phyloP scores from a whole-genome alignment of 306 rosid genomes.

The Abrus pulchellus region DNA sequence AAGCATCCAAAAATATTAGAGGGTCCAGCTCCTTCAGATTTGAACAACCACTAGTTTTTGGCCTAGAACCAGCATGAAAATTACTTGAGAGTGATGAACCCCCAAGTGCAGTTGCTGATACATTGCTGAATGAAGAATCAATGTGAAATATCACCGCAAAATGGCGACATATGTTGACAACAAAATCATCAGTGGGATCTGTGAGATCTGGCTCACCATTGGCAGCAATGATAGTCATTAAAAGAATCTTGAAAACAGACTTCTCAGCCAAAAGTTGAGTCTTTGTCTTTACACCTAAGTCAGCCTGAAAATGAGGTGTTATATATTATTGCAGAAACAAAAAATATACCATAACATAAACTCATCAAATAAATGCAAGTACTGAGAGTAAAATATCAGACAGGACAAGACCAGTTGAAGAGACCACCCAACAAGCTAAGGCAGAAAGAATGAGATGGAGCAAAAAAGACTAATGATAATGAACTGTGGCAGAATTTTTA shows the following conservation, averaged over 20 bases:
- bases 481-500: constrained; percentile 20
- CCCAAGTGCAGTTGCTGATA: constrained; percentile 67
- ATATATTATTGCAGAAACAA: constrained; percentile 47
- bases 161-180: constrained; percentile 90
- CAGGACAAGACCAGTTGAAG: constrained; percentile 8
- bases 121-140: constrained; percentile 66
- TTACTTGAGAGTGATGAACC: constrained; percentile 70
- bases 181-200: constrained; percentile 88
- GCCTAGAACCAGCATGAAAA: constrained; percentile 66
- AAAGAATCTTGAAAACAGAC: constrained; percentile 91
- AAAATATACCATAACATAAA: constrained; percentile 28
- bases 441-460: constrained; percentile 26
- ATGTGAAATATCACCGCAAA: constrained; percentile 92
- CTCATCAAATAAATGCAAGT: constrained; percentile 16
- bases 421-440: constrained; percentile 16
- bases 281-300: constrained; percentile 98
- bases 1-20: constrained; percentile 91
- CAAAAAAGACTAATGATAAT: constrained; percentile 9
- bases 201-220: constrained; percentile 87
- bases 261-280: constrained; percentile 99
- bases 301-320: constrained; percentile 73
- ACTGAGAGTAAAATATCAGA: constrained; percentile 26
- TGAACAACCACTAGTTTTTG: constrained; percentile 71
- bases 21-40: constrained; percentile 97
- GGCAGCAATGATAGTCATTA: constrained; percentile 91